A percentile compares a stretch with the other conserved stretches of the same genome.
These are phyloP conservation scores for Leccinum rimulosum DNA, from an alignment of 768 basidiomycete species.

Conservation along the genomic window DNA sequence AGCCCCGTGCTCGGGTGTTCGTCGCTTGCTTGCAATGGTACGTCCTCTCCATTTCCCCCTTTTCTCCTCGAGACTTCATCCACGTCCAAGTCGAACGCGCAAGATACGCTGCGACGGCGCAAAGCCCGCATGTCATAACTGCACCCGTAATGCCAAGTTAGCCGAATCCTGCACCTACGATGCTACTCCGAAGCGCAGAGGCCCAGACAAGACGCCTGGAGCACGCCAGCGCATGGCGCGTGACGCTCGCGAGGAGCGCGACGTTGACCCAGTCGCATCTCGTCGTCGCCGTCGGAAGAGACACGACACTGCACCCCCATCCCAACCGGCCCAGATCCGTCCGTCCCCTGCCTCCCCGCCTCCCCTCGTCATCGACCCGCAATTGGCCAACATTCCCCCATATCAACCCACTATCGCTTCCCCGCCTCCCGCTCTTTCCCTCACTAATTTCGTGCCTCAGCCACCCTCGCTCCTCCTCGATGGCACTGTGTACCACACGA, in stretches of 20 bases:
- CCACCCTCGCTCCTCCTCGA: slow-evolving; percentile 5
- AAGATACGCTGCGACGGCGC: slow-evolving; percentile 85
- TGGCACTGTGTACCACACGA: slow-evolving; percentile 12
- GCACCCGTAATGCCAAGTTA: slow-evolving; percentile 48
- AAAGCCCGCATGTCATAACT: slow-evolving; percentile 75
- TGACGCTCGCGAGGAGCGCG: slow-evolving; percentile 37
- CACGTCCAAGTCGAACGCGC: slow-evolving; percentile 54
- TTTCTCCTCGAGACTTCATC: slow-evolving; percentile 6
- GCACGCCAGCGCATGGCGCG: slow-evolving; percentile 63
- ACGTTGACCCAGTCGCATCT: slow-evolving; percentile 24
- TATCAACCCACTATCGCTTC: slow-evolving; percentile 10
- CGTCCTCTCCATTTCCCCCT: slow-evolving; percentile 10
- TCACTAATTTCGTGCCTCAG: slow-evolving; percentile 8
- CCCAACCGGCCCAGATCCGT: slow-evolving; percentile 2
- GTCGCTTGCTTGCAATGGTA: slow-evolving; percentile 81
- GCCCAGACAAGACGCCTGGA: slow-evolving; percentile 78
- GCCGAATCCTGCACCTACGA: slow-evolving; percentile 64
- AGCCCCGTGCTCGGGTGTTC: slow-evolving; percentile 68
- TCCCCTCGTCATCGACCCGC: slow-evolving; percentile 25
- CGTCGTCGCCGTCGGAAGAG: slow-evolving; percentile 24
- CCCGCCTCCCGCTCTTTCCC: background rate
- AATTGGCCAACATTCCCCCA: slow-evolving; percentile 17
- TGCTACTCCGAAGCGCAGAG: slow-evolving; percentile 68
- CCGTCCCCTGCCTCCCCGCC: slow-evolving; percentile 3
- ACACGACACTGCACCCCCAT: background rate